Base-by-base conservation (phyloP, 1,284 basidiomycete species). In the Kalmanozyma brasiliensis region DNA sequence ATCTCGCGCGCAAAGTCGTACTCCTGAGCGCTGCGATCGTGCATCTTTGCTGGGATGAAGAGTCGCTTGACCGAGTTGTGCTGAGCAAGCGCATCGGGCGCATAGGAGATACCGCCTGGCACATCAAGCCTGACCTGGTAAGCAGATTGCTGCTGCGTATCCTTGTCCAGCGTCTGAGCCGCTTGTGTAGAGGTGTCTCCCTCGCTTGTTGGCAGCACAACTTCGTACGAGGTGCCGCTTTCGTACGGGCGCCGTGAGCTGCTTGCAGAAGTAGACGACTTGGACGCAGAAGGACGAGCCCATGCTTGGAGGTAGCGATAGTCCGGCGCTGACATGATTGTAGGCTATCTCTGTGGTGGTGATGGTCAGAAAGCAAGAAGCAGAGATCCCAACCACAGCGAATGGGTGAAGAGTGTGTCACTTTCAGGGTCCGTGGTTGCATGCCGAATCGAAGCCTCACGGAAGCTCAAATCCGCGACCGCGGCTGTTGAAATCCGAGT, bases 31-130 rank as follows among this genome's bases (percentile, higher is more conserved):
- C 38, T 24, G 14, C 58, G 52, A 24, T 72, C 63, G 14, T 65
- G 55, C 38, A 62, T 48, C 10, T 41, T 49, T 5, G 61, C 49
- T 7, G 74, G 73, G 32, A 76, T 61, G 42, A 81, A 81, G 19
- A 79, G 58, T 1, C 79, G 65, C 45, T 77, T 77, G 26, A 49
- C 47, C 33, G 64, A 63, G 42, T 78, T 80, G 59, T 81, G 79
- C 36, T 71, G 64, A 9, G 59, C 56, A 6, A 73, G 46, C 16
- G 57, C 46, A 56, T 78, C 78, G 0, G 79, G 79, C 1, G 76
- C 77, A 40, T 78, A 78, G 10, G 78, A 66, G 24, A 79, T 55
- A n/a, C 77, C 78, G 16, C 70, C 77, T 0, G 79, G 79, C 5
- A 62, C 70, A 23, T 81, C 79, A n/a, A 79, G 64, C 11, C 79